Conservation (phyloP, 129 eudicot genomes). For the Artemisia argyi region DNA sequence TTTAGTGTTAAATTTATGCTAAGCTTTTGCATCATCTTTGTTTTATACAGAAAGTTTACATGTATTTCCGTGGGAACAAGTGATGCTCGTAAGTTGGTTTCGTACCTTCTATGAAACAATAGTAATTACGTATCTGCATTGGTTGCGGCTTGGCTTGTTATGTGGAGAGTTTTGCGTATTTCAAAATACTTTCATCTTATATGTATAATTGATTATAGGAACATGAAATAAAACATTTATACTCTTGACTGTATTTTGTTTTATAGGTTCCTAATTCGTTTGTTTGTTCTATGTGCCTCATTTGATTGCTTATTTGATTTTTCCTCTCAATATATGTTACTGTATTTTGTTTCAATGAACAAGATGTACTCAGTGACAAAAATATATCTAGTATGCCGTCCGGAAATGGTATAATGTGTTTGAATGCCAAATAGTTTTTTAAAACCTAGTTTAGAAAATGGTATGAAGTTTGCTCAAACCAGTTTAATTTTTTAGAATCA, state of each 20-base stretch:
- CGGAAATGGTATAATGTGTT: too few species aligned
- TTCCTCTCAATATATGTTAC: not conserved
- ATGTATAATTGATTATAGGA: constrained; percentile 32
- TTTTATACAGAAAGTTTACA: constrained; percentile 78
- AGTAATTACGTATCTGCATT: constrained; percentile 19
- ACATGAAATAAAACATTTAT: constrained; percentile 17
- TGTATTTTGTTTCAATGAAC: too few species aligned
- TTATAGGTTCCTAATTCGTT: constrained; percentile 17
- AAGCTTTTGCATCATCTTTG: constrained; percentile 8
- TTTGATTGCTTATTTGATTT: not conserved
- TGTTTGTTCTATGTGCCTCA: not conserved
- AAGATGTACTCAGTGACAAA: too few species aligned
- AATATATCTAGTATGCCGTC: too few species aligned
- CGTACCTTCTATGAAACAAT: constrained; percentile 8
- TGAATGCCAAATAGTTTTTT: too few species aligned
- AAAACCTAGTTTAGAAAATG: too few species aligned
- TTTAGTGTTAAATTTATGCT: not conserved
- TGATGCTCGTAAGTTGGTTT: constrained; percentile 29
- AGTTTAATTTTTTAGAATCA: too few species aligned
- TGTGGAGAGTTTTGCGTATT: not conserved
- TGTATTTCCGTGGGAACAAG: constrained; percentile 87
- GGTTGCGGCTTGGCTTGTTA: constrained; percentile 18
- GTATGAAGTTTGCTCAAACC: too few species aligned
- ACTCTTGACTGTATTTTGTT: constrained; percentile 14
- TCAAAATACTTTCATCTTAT: constrained; percentile 20